Evolutionary conservation across 306 rosid species (phyloP).

Genomic region (Benincasa hispida): DNA sequence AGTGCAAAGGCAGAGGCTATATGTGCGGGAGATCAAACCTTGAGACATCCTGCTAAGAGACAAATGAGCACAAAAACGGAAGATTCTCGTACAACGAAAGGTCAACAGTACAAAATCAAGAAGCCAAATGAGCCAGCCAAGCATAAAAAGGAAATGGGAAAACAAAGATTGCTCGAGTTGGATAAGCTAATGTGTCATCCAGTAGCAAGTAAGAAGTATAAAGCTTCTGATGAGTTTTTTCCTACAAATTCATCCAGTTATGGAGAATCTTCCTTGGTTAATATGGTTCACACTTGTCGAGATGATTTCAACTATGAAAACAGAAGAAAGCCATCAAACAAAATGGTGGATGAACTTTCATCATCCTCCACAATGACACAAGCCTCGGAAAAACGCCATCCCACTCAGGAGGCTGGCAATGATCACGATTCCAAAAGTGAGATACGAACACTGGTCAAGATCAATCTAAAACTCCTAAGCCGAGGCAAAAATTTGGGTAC

Average conservation of each 20-base stretch:
- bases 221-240: slow-evolving; percentile 12
- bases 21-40: slow-evolving; percentile 17
- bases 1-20: slow-evolving; percentile 46
- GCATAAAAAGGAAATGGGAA: slow-evolving; percentile 11
- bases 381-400: slow-evolving; percentile 9
- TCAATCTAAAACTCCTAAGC: slow-evolving; percentile 49
- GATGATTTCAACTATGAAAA: slow-evolving; percentile 10
- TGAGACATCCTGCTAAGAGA: slow-evolving; percentile 16
- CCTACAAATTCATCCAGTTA: slow-evolving; percentile 15
- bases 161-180: slow-evolving; percentile 2
- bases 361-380: slow-evolving; percentile 12
- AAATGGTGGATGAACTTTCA: slow-evolving; percentile 7
- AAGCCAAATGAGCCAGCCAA: slow-evolving; percentile 15
- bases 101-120: slow-evolving; percentile 11
- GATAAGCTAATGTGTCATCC: slow-evolving; percentile 17
- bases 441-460: slow-evolving; percentile 67
- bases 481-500: slow-evolving; percentile 45
- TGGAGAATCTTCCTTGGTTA: slow-evolving; percentile 11
- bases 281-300: slow-evolving; percentile 4
- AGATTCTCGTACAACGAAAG: slow-evolving; percentile 4
- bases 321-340: slow-evolving; percentile 3
- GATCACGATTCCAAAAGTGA: slow-evolving; percentile 39
- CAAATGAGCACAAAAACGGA: slow-evolving; percentile 8
- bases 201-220: slow-evolving; percentile 15
- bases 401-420: slow-evolving; percentile 12